Conservation (phyloP, 352 stramenopile genomes). For the Pythium aristosporum region DNA sequence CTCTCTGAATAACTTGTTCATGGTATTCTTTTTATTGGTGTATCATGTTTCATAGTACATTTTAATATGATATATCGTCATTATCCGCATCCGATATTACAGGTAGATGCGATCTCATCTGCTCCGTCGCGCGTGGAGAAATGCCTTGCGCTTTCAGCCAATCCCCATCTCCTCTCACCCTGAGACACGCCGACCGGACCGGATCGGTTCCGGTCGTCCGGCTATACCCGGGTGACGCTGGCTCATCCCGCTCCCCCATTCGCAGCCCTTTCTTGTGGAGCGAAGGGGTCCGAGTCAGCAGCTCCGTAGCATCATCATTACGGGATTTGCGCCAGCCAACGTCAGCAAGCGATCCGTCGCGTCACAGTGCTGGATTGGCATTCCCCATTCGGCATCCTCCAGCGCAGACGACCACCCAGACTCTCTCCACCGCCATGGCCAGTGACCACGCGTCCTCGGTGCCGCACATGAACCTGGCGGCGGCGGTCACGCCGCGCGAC, state of each 20-base stretch:
- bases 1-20: too few relatives aligned
- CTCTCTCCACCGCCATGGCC: not conserved
- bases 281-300: too few relatives aligned
- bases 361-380: not conserved
- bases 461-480: constrained; percentile 13
- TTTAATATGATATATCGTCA: too few relatives aligned
- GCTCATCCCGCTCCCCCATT: not conserved
- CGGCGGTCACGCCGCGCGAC: constrained; percentile 16
- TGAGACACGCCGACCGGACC: not conserved
- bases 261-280: not conserved
- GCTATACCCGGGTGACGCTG: too few relatives aligned
- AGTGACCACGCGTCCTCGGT: not conserved
- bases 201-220: too few relatives aligned
- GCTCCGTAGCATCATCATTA: too few relatives aligned
- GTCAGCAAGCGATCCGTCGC: not conserved
- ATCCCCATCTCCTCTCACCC: not conserved
- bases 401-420: not conserved
- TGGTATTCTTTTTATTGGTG: too few relatives aligned
- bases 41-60: too few relatives aligned
- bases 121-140: too few relatives aligned
- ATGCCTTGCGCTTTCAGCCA: not conserved
- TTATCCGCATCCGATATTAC: too few relatives aligned
- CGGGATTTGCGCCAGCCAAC: too few relatives aligned
- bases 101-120: too few relatives aligned
- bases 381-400: not conserved